Percentiles rank a stretch among this genome's conserved stretches.
Conservation (phyloP, 2,329 filamentous ascomycete genomes). For the Arthrobotrys entomopaga region DNA sequence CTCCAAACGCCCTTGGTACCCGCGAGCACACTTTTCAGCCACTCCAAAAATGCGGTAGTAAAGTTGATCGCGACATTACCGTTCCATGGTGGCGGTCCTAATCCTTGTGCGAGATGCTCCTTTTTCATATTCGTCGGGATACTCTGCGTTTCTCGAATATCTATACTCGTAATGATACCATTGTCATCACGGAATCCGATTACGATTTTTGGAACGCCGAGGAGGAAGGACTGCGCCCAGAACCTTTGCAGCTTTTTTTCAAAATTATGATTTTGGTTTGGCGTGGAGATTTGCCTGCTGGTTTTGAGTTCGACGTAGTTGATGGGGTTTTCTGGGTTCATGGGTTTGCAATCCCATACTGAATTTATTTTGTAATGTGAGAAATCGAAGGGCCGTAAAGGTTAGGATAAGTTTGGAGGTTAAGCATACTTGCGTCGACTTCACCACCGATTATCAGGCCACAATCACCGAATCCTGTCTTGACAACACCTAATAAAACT, state of each 20-base stretch:
- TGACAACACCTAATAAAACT: constrained; percentile 70
- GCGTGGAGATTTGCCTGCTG: constrained; percentile 74
- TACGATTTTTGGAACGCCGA: constrained; percentile 90
- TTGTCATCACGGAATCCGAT: constrained; percentile 83
- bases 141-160: constrained; percentile 81
- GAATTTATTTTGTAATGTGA: too few species aligned
- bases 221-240: constrained; percentile 95
- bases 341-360: constrained; percentile 87
- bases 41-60: constrained; percentile 78
- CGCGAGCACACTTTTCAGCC: constrained; percentile 71
- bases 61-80: constrained; percentile 95
- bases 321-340: constrained; percentile 72
- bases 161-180: constrained; percentile 76
- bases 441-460: constrained; percentile 86
- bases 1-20: constrained; percentile 81
- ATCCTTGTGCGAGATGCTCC: constrained; percentile 60
- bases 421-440: constrained; percentile 79
- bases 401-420: neutral
- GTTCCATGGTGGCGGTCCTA: constrained; percentile 73
- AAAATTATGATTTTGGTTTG: constrained; percentile 77
- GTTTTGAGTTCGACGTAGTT: constrained; percentile 98
- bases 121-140: constrained; percentile 80
- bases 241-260: constrained; percentile 93
- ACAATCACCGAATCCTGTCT: constrained; percentile 82
- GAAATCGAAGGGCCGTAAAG: too few species aligned